Conservation (phyloP, 177 flowering plant genomes). For the Vitis hybrid region DNA sequence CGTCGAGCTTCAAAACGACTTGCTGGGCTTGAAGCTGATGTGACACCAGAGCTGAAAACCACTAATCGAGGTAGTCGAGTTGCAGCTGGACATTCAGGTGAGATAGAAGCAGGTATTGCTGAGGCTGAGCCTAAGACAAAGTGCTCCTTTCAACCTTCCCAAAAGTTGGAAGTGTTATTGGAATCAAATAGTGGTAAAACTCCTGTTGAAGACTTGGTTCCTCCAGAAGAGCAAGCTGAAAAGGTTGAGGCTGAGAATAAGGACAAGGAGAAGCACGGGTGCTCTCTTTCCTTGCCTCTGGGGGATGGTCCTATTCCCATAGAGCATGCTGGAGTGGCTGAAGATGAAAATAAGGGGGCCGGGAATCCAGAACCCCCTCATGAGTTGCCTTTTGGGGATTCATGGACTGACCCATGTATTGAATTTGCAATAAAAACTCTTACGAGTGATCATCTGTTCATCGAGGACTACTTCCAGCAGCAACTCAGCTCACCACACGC, state of each 20-base stretch:
- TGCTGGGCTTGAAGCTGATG: constrained; percentile 42
- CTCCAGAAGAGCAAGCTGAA: constrained; percentile 7
- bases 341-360: not conserved
- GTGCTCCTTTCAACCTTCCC: constrained; percentile 6
- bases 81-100: constrained; percentile 9
- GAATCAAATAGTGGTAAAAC: constrained; percentile 9
- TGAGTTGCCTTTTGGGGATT: constrained; percentile 38
- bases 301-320: constrained; percentile 2
- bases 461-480: constrained; percentile 32
- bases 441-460: constrained; percentile 39
- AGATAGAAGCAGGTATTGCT: constrained; percentile 12
- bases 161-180: not conserved
- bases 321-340: constrained; percentile 8
- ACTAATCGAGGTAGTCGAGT: constrained; percentile 18
- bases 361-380: constrained; percentile 21
- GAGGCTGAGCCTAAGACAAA: constrained; percentile 10
- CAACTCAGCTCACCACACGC: constrained; percentile 22
- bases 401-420: constrained; percentile 70
- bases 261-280: constrained; percentile 1
- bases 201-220: not conserved
- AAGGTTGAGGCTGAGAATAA: constrained; percentile 1
- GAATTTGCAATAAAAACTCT: constrained; percentile 83
- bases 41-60: constrained; percentile 22
- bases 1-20: constrained; percentile 59
- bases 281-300: constrained; percentile 1